Evolutionary conservation across 129 eudicot species (phyloP).

Genomic region (Helianthus tuberosus): DNA sequence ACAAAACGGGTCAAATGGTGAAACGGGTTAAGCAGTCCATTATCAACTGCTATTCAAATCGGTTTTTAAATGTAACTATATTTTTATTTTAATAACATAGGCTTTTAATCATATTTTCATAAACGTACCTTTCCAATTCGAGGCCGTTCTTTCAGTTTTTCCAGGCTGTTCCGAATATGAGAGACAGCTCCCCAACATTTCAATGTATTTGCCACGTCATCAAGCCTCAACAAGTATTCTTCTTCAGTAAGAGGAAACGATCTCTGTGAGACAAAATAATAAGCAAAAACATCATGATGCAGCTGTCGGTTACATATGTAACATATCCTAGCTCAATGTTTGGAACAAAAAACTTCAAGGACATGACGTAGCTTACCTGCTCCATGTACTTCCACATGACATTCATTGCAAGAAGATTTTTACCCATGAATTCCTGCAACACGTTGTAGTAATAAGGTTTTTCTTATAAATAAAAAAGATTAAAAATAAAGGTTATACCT

Average conservation of each 20-base stretch:
- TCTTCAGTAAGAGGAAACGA: slow-evolving; percentile 97
- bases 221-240: slow-evolving; percentile 95
- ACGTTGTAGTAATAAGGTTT: not conserved
- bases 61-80: no score
- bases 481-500: slow-evolving; percentile 45
- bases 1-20: not conserved
- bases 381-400: slow-evolving; percentile 94
- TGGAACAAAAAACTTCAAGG: not conserved
- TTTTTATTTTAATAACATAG: no score
- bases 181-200: slow-evolving; percentile 99
- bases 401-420: slow-evolving; percentile 95
- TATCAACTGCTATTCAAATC: no score
- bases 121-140: slow-evolving; percentile 87
- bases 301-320: not conserved
- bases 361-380: slow-evolving; percentile 58
- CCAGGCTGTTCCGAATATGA: slow-evolving; percentile 83
- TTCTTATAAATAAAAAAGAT: not conserved
- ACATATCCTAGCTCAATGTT: slow-evolving; percentile 4
- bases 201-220: slow-evolving; percentile 92
- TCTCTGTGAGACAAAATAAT: slow-evolving; percentile 52
- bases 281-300: slow-evolving; percentile 9
- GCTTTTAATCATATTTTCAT: not conserved
- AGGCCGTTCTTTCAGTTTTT: slow-evolving; percentile 83
- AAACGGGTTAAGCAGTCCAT: not conserved
- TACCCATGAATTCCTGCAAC: slow-evolving; percentile 96